phyloP scores from a whole-genome alignment of 768 basidiomycete genomes.

The Leccinum disarticulatum region DNA sequence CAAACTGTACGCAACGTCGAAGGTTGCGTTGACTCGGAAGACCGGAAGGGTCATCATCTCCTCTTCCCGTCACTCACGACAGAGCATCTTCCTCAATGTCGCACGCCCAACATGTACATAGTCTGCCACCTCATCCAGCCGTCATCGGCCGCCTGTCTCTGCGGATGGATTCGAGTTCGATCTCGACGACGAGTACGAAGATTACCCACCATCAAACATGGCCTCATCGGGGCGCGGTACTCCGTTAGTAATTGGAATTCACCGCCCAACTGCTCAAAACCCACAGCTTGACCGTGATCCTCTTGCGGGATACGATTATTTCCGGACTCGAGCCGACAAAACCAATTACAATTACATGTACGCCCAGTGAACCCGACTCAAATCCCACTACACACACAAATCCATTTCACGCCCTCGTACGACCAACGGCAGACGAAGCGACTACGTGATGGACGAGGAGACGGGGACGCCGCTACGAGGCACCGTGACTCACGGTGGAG shows the following conservation, averaged over 20 bases:
- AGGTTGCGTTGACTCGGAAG: constrained; percentile 85
- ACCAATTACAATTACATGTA: constrained; percentile 52
- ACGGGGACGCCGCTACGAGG: too few relatives aligned
- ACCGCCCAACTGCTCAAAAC: constrained; percentile 56
- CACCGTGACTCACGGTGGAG: too few relatives aligned
- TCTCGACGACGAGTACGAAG: constrained; percentile 74
- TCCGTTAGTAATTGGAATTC: constrained; percentile 49
- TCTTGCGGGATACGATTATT: constrained; percentile 46
- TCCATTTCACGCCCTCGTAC: constrained; percentile 51
- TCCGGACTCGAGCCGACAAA: constrained; percentile 71
- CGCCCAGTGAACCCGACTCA: constrained; percentile 57
- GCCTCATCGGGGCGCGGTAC: constrained; percentile 71
- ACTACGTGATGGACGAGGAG: too few relatives aligned
- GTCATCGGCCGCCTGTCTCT: constrained; percentile 49
- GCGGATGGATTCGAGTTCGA: constrained; percentile 74
- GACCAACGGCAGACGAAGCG: too few relatives aligned
- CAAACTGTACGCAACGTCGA: constrained; percentile 87
- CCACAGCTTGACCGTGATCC: constrained; percentile 60
- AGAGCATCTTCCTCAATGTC: constrained; percentile 37
- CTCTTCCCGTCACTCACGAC: constrained; percentile 37
- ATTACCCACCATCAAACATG: constrained; percentile 54
- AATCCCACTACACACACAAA: constrained; percentile 58
- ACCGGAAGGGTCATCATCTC: constrained; percentile 97
- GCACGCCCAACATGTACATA: too few relatives aligned
- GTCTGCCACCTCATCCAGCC: too few relatives aligned